Evolutionary conservation across 371 early-diverging fungal species (phyloP).

Genomic region (Coemansia sp.): DNA sequence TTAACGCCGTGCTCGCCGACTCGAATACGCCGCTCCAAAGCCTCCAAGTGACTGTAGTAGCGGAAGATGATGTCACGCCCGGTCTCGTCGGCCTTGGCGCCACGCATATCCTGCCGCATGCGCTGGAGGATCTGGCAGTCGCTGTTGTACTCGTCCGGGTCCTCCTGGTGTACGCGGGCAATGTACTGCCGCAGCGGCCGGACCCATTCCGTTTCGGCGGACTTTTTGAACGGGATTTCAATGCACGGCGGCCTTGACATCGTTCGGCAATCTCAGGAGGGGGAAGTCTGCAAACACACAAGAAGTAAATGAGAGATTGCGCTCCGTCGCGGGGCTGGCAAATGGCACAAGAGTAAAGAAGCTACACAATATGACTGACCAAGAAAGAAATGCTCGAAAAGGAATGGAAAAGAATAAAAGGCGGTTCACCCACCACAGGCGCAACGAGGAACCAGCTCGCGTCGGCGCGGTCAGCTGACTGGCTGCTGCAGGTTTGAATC

Average conservation of each 20-base stretch:
- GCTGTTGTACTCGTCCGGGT: conserved; percentile 82
- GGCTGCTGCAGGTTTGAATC: background rate
- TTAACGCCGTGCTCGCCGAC: conserved; percentile 88
- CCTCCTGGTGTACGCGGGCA: conserved; percentile 79
- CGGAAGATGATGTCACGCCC: conserved; percentile 91
- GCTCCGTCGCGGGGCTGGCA: background rate
- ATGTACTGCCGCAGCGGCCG: conserved; percentile 81
- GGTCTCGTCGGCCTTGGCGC: conserved; percentile 86
- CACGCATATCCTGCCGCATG: conserved; percentile 92
- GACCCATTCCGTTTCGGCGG: conserved; percentile 89
- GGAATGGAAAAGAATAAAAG: background rate
- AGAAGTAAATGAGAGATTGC: background rate
- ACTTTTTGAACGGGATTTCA: conserved; percentile 69
- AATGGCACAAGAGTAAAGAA: too few species aligned
- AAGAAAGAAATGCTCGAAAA: conserved; percentile 3
- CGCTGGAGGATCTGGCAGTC: conserved; percentile 85
- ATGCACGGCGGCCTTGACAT: conserved; percentile 49
- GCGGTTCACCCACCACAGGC: background rate
- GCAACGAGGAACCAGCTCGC: background rate
- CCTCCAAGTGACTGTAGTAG: conserved; percentile 94
- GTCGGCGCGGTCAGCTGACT: too few species aligned
- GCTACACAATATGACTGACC: background rate
- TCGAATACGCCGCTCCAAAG: conserved; percentile 89
- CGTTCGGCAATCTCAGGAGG: background rate
- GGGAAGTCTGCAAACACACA: background rate